Evolutionary conservation across 805 yeast species (phyloP).

Genomic region (Kodamaea nitidulidarum): DNA sequence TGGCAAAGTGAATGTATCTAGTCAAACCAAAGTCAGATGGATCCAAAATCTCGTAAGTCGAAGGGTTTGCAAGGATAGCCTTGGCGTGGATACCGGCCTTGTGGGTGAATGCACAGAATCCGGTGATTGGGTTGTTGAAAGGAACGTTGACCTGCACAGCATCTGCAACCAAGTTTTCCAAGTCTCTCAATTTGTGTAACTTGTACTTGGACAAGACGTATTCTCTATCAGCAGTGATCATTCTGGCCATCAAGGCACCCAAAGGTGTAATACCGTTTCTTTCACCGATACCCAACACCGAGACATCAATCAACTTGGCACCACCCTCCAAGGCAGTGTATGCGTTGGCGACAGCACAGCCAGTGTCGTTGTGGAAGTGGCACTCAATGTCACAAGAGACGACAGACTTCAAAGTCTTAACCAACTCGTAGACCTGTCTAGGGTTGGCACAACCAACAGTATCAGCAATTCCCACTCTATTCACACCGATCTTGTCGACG

Average conservation of each 20-base stretch:
- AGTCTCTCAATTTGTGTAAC: conserved; percentile 90
- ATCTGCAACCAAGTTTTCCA: conserved; percentile 94
- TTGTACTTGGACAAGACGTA: conserved; percentile 92
- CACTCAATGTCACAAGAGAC: conserved; percentile 97
- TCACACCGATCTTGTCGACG: conserved; percentile 95
- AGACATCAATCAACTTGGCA: conserved; percentile 89
- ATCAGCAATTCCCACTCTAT: conserved; percentile 98
- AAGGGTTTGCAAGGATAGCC: conserved; percentile 96
- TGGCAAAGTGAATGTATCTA: conserved; percentile 95
- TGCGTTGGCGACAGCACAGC: conserved; percentile 98
- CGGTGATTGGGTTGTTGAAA: conserved; percentile 97
- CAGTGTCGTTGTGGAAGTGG: conserved; percentile 98
- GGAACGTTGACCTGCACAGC: conserved; percentile 97
- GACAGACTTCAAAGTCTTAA: conserved; percentile 86
- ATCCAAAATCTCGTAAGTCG: conserved; percentile 94
- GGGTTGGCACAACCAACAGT: conserved; percentile 99
- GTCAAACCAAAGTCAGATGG: conserved; percentile 95
- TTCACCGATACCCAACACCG: conserved; percentile 97
- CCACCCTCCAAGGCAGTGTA: conserved; percentile 98
- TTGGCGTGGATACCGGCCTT: conserved; percentile 99
- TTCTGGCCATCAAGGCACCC: conserved; percentile 98
- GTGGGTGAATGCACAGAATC: conserved; percentile 99
- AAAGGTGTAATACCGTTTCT: conserved; percentile 97
- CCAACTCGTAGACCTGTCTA: conserved; percentile 95
- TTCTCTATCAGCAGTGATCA: conserved; percentile 98